These are phyloP conservation scores for Dictyostelium brefeldianum DNA, from an alignment of 78 protist species.

Conservation along the genomic window DNA sequence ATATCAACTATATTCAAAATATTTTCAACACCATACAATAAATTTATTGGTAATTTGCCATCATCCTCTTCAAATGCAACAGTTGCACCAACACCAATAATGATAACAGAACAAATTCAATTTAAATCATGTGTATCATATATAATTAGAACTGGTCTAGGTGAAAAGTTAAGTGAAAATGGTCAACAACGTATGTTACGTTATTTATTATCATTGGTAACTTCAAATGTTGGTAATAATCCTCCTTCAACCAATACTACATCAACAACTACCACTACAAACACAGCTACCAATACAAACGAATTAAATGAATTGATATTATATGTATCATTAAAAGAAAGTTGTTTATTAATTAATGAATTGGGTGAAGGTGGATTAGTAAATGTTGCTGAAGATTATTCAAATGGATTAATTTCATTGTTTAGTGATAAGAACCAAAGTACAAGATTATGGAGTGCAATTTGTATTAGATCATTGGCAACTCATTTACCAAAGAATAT, in stretches of 20 bases:
- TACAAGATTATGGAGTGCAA: conserved; percentile 54
- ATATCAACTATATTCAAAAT: conserved; percentile 33
- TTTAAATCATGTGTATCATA: conserved; percentile 35
- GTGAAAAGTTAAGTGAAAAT: conserved; percentile 40
- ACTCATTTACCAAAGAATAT: conserved; percentile 50
- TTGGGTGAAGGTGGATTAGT: conserved; percentile 67
- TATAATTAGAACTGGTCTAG: conserved; percentile 53
- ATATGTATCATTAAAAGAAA: conserved; percentile 25
- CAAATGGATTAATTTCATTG: conserved; percentile 7
- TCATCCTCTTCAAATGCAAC: background rate
- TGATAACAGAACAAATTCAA: conserved; percentile 35
- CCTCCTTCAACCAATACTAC: background rate
- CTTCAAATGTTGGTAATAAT: background rate
- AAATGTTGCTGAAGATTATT: conserved; percentile 10
- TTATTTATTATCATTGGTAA: background rate
- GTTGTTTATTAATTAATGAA: conserved; percentile 37
- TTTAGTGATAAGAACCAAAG: conserved; percentile 46
- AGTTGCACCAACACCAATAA: background rate
- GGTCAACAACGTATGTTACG: conserved; percentile 66
- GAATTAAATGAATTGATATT: conserved; percentile 27
- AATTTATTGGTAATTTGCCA: conserved; percentile 8
- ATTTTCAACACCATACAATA: background rate
- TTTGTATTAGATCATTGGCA: conserved; percentile 52
- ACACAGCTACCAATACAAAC: background rate
- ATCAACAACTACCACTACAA: background rate